Evolutionary conservation across 257 asterid genomes (phyloP).

Genomic region (Lycium ferocissimum): DNA sequence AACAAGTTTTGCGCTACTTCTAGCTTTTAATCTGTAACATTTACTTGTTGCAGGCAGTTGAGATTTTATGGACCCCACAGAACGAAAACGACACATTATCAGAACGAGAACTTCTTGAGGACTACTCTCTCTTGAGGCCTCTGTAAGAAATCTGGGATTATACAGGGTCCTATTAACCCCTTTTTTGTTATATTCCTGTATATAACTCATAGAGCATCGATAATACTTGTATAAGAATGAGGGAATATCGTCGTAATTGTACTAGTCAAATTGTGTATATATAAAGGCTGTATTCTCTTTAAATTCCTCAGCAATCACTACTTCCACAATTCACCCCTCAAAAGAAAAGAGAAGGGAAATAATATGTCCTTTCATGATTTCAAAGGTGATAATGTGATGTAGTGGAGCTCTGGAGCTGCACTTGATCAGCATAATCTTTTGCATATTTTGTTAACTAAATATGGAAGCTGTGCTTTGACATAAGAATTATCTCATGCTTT

Average conservation of each 20-base stretch:
- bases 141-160: conserved; percentile 49
- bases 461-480: background rate
- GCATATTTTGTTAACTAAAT: background rate
- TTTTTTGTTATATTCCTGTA: conserved; percentile 20
- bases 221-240: background rate
- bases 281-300: background rate
- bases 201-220: conserved; percentile 3
- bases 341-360: background rate
- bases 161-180: background rate
- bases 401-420: too few species aligned
- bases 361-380: background rate
- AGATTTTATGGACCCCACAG: conserved; percentile 98
- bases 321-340: background rate
- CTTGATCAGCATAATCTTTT: background rate
- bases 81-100: conserved; percentile 79
- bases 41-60: conserved; percentile 71
- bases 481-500: background rate
- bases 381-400: background rate
- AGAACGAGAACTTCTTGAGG: conserved; percentile 86
- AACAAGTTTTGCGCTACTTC: conserved; percentile 17
- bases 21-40: conserved; percentile 19
- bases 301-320: background rate
- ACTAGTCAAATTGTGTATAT: conserved; percentile 3
- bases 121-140: conserved; percentile 84
- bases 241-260: background rate